A percentile compares a stretch with the other conserved stretches of the same genome.
Conservation (phyloP, 164 flowering plant genomes). For the Tetrastigma voinierianum region DNA sequence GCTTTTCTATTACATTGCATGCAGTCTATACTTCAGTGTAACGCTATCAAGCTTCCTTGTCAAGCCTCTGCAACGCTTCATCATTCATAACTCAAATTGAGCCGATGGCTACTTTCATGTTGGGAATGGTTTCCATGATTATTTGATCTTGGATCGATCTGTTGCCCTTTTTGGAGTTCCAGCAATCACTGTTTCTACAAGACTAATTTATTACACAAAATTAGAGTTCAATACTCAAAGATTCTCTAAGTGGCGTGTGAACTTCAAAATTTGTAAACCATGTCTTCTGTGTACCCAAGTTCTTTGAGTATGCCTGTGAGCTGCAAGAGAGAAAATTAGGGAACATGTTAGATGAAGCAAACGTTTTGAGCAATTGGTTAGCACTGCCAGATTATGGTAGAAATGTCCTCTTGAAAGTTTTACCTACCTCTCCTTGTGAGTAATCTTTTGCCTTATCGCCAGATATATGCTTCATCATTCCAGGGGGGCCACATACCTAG, state of each 20-base stretch:
- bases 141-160: too few relatives aligned
- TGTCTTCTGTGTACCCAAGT: constrained; percentile 77
- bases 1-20: too few relatives aligned
- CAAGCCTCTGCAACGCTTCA: too few relatives aligned
- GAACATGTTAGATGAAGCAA: not conserved
- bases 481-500: constrained; percentile 99
- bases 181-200: constrained; percentile 1
- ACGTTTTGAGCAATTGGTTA: not conserved
- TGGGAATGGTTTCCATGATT: too few relatives aligned
- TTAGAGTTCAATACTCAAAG: not conserved
- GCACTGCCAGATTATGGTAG: not conserved
- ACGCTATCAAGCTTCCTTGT: too few relatives aligned
- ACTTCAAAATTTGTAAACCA: constrained; percentile 90
- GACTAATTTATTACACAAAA: constrained; percentile 14
- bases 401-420: not conserved
- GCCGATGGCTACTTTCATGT: too few relatives aligned
- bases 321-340: constrained; percentile 33
- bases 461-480: constrained; percentile 89
- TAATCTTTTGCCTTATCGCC: constrained; percentile 82
- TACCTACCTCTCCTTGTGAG: constrained; percentile 96
- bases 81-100: too few relatives aligned
- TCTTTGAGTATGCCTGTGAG: constrained; percentile 83
- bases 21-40: too few relatives aligned
- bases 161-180: not conserved
- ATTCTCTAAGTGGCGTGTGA: not conserved